Percentiles rank a stretch among this genome's conserved stretches.
These are phyloP conservation scores for Quercus suber DNA, from an alignment of 306 rosid genomes.

Conservation along the genomic window DNA sequence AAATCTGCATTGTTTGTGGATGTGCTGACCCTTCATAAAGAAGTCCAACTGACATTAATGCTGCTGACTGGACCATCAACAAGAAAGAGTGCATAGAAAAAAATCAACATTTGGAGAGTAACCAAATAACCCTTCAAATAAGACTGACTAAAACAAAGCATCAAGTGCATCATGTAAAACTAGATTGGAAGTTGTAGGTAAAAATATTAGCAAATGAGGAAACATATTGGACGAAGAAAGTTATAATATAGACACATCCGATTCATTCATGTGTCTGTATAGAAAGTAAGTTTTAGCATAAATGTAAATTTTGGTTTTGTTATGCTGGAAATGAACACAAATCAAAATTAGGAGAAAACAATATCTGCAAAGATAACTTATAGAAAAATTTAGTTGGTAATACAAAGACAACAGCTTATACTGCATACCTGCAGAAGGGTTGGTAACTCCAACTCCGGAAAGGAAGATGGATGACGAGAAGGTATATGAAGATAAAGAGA, in stretches of 20 bases:
- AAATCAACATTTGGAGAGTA: slow-evolving; percentile 20
- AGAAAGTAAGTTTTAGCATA: background rate
- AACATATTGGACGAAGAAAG: background rate
- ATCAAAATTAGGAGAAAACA: background rate
- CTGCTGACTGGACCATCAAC: slow-evolving; percentile 67
- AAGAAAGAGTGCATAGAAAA: slow-evolving; percentile 19
- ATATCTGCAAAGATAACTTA: background rate
- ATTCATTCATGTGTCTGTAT: background rate
- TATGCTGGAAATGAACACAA: background rate
- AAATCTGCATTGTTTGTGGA: slow-evolving; percentile 85
- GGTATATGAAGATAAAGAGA: slow-evolving; percentile 85
- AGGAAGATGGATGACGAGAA: slow-evolving; percentile 79
- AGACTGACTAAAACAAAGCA: background rate
- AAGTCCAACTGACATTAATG: slow-evolving; percentile 85
- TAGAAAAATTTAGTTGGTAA: background rate
- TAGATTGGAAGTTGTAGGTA: background rate
- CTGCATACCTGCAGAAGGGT: slow-evolving; percentile 84
- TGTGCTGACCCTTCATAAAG: slow-evolving; percentile 92
- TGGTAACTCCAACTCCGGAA: slow-evolving; percentile 87
- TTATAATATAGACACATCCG: background rate
- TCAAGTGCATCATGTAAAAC: slow-evolving; percentile 13
- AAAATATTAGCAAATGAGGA: background rate
- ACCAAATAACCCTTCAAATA: slow-evolving; percentile 9
- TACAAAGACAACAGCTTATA: slow-evolving; percentile 6
- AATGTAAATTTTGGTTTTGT: background rate